Base-by-base conservation (phyloP, 2,329 filamentous ascomycete genomes). In the Fusarium sp. region DNA sequence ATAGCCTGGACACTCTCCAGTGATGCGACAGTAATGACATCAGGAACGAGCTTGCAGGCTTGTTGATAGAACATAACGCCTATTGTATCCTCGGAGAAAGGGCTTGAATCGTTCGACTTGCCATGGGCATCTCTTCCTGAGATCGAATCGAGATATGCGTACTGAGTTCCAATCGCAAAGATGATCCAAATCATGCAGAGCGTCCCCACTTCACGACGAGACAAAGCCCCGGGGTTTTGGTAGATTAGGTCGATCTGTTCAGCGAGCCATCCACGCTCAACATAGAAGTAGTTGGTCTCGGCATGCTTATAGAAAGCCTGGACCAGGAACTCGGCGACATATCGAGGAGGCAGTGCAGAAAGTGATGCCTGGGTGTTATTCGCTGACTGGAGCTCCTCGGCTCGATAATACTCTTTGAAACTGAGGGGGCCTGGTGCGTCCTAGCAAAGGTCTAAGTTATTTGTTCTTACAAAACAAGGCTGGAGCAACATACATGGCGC, bases 1-100 rank as follows among this genome's bases (percentile, higher is more conserved):
- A 87, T 89, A 3, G 87, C 88, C 75, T 90, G 88, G 0, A 90
- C 88, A 70, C 88, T 89, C 72, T 89, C 85, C 17, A 89, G 81
- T 5, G 88, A 89, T 2, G 87, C 86, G 12, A 86, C 85, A 3
- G 87, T 87, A 61, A 90, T 89, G 42, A 89, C 85, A 64, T 90
- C 88, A 4, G 88, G 87, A 4, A 90, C 80, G 6, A 90, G 80
- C 70, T 85, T 87, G 32, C 85, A 86, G 0, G 88, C 88, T 72
- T 87, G 86, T 61, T 89, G 86, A 70, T 90, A 90, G 68, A 90
- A 89, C 30, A 86, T 86, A 12, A 88, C 81, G 8, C 88, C 88
- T 3, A 89, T 84, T 30, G 87, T 85, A 61, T 89, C 86, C 67
- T 89, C 87, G 0, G 86, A 86, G 44, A 82, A 82, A 32, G 66